Percentiles rank a stretch among this genome's conserved stretches.
These are phyloP conservation scores for Cystoderma amianthinum DNA, from an alignment of 768 basidiomycete genomes.

Conservation along the genomic window DNA sequence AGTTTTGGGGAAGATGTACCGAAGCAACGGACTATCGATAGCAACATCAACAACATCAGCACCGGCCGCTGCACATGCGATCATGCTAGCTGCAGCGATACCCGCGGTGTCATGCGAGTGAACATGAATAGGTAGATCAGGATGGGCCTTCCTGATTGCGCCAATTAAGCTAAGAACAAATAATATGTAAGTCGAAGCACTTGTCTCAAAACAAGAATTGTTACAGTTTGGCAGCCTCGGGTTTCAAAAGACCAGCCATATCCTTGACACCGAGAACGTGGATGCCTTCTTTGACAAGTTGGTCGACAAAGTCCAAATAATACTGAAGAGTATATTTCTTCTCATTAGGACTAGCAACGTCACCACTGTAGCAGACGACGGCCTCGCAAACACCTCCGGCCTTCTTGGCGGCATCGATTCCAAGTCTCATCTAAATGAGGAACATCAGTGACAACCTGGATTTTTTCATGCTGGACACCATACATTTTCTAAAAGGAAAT, in stretches of 20 bases:
- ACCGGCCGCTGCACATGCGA: conserved; percentile 93
- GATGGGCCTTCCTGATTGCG: conserved; percentile 92
- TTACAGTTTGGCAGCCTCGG: conserved; percentile 85
- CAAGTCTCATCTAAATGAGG: conserved; percentile 78
- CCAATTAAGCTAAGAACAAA: conserved; percentile 68
- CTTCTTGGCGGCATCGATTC: conserved; percentile 99
- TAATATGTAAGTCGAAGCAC: not conserved
- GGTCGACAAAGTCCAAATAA: conserved; percentile 91
- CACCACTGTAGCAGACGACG: conserved; percentile 97
- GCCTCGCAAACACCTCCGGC: conserved; percentile 98
- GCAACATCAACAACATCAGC: conserved; percentile 98
- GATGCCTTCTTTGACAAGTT: conserved; percentile 91
- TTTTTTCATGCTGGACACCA: too few species aligned
- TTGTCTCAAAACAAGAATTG: conserved; percentile 11
- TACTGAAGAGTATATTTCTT: conserved; percentile 97
- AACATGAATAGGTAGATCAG: conserved; percentile 97
- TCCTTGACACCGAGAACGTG: conserved; percentile 98
- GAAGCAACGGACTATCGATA: conserved; percentile 76
- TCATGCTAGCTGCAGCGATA: conserved; percentile 96
- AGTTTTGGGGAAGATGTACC: not conserved
- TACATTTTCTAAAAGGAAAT: conserved; percentile 55
- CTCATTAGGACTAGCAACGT: conserved; percentile 91
- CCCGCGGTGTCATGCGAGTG: conserved; percentile 99
- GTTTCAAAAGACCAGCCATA: conserved; percentile 97
- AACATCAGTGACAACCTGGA: not conserved